These are phyloP conservation scores for Ligustrum vulgare DNA, from an alignment of 257 asterid species.

Conservation along the genomic window DNA sequence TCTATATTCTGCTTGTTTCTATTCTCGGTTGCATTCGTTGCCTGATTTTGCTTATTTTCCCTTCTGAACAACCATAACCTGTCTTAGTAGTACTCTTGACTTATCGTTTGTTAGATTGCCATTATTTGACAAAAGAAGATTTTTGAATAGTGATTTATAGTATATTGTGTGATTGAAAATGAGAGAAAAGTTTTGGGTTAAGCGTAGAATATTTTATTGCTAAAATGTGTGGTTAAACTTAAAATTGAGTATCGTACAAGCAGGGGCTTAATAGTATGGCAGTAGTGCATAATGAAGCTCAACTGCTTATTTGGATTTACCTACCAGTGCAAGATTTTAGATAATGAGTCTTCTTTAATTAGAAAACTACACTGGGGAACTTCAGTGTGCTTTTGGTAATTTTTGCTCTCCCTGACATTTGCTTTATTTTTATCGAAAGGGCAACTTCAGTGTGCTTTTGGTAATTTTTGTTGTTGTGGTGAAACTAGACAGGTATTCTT, in stretches of 20 bases:
- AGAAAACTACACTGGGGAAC: neutral
- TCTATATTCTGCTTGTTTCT: neutral
- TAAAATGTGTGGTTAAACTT: too few species aligned
- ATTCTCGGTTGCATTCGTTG: neutral
- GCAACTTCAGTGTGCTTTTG: neutral
- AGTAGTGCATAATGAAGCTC: neutral
- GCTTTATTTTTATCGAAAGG: neutral
- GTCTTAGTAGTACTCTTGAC: too few species aligned
- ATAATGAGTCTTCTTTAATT: neutral
- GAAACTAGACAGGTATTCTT: constrained; percentile 72
- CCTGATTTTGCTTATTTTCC: neutral
- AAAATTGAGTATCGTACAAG: too few species aligned
- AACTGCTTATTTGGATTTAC: neutral
- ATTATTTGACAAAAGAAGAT: too few species aligned
- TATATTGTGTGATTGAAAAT: too few species aligned
- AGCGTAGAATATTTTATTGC: too few species aligned
- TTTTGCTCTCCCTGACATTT: neutral
- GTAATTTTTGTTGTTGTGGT: constrained; percentile 29
- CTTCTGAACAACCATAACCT: neutral
- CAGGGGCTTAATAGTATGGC: neutral
- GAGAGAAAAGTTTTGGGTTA: too few species aligned
- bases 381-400: too few species aligned
- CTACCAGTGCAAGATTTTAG: neutral
- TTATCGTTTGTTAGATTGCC: too few species aligned
- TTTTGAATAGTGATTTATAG: too few species aligned